Evolutionary conservation across 768 basidiomycete genomes (phyloP), one percentile per base, ranked within the genome.

Genomic region (Tylopilus rubrobrunneus): DNA sequence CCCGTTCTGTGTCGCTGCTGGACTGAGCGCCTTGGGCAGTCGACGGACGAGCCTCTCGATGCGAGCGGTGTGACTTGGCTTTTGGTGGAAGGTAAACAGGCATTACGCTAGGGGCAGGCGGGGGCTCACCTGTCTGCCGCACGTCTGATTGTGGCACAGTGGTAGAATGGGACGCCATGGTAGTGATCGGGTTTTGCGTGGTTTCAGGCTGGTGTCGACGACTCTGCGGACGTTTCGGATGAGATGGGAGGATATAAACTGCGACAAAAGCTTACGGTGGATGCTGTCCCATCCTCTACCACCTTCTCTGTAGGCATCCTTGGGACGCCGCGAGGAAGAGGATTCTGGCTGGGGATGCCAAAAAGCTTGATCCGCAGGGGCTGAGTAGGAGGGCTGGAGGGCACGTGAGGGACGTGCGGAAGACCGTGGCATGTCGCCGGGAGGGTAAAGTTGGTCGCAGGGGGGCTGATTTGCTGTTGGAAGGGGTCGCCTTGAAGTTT

Each of bases 31-130:
- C 69, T 48, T 68, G 70, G n/a, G 59, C 52, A 14, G 57, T 60
- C 12, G 62, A 59, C 31, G 60, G 48, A 31, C 68, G 70, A 33
- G 29, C 52, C 12, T 71, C 68, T 44, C 69, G 66, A 33, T 68
- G 52, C 12, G 68, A 62, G 36, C 67, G 68, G 25, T 63, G 63
- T 56, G 63, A 56, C 58, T 71, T 70, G 42, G 58, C 62, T 70
- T 70, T 71, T 46, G 60, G 51, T 23, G 69, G 70, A 55, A 72
- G 70, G 56, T 71, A 61, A 56, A 71, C 67, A 57, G 69, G 68
- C 61, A 70, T 68, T 54, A 72, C 70, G 46, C 69, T 68, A 56
- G 69, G 70, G 50, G 70, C 69, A 52, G 69, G 70, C 46, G 70
- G 69, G 58, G 70, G 67, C 60, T 65, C 67, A 62, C 68, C 69